Evolutionary conservation across 2,329 filamentous ascomycete genomes (phyloP).

Genomic region (Xylariaceae sp.): DNA sequence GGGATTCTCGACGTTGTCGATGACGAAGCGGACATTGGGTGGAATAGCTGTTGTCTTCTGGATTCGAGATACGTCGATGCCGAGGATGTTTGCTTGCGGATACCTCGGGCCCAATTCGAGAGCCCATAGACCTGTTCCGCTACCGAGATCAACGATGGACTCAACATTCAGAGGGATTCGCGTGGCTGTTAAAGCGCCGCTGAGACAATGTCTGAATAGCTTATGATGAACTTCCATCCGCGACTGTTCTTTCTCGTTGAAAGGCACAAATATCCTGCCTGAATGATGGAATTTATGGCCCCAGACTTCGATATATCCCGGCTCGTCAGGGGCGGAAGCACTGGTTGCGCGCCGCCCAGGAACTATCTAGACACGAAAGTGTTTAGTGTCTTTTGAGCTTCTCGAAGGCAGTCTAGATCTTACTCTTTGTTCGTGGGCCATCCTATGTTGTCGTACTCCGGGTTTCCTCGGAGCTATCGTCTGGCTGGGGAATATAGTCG

Average conservation of each 20-base stretch:
- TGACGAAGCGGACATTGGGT: constrained; percentile 55
- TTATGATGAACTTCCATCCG: constrained; percentile 26
- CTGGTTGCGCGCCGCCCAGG: no score
- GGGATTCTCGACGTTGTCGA: constrained; percentile 53
- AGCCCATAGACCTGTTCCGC: constrained; percentile 41
- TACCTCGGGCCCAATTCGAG: constrained; percentile 39
- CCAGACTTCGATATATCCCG: constrained; percentile 25
- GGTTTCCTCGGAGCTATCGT: no score
- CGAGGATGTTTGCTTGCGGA: constrained; percentile 37
- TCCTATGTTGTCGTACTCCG: no score
- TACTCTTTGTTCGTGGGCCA: no score
- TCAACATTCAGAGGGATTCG: constrained; percentile 25
- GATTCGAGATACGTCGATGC: constrained; percentile 40
- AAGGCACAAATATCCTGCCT: constrained; percentile 28
- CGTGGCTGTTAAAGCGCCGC: constrained; percentile 27
- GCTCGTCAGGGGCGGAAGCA: constrained; percentile 1
- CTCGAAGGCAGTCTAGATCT: no score
- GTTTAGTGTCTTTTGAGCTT: no score
- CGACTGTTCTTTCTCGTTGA: constrained; percentile 25
- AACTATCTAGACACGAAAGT: no score
- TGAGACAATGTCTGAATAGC: constrained; percentile 26
- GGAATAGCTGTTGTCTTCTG: constrained; percentile 44
- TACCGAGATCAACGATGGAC: constrained; percentile 40
- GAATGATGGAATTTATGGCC: constrained; percentile 27
- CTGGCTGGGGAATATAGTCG: no score